Conservation (phyloP, 176 grass and related monocot genomes). For the Phyllostachys edulis region DNA sequence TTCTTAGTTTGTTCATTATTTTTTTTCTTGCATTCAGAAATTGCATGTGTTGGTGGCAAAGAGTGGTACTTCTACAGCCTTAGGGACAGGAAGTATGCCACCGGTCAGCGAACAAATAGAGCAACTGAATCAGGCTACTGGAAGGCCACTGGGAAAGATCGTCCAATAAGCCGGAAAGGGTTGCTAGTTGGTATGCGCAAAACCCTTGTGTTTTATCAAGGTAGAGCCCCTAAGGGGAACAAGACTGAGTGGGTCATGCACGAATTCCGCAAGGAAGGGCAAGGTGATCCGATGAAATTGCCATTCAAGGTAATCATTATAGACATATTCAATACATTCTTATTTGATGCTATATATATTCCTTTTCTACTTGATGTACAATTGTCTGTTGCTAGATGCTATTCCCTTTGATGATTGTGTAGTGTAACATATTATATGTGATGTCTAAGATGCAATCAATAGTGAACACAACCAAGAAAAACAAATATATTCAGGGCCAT, state of each 20-base stretch:
- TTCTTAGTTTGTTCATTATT: not conserved
- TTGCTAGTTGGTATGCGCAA: slow-evolving; percentile 83
- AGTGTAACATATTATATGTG: not conserved
- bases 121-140: slow-evolving; percentile 87
- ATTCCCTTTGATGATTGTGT: not conserved
- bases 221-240: slow-evolving; percentile 85
- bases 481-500: not conserved
- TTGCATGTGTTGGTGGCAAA: slow-evolving; percentile 79
- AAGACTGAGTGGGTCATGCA: slow-evolving; percentile 99
- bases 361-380: not conserved
- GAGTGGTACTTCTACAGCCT: slow-evolving; percentile 95
- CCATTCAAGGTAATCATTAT: slow-evolving; percentile 48
- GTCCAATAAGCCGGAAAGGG: slow-evolving; percentile 58
- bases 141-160: slow-evolving; percentile 93
- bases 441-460: not conserved
- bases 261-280: slow-evolving; percentile 74
- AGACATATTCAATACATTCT: not conserved
- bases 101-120: slow-evolving; percentile 80
- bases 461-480: not conserved
- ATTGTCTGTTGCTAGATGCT: not conserved
- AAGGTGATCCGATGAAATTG: slow-evolving; percentile 46
- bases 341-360: not conserved
- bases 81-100: slow-evolving; percentile 86
- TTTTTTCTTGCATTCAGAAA: slow-evolving; percentile 36
- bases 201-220: slow-evolving; percentile 93